Conservation (phyloP, 306 rosid species). For the Canavalia gladiata region DNA sequence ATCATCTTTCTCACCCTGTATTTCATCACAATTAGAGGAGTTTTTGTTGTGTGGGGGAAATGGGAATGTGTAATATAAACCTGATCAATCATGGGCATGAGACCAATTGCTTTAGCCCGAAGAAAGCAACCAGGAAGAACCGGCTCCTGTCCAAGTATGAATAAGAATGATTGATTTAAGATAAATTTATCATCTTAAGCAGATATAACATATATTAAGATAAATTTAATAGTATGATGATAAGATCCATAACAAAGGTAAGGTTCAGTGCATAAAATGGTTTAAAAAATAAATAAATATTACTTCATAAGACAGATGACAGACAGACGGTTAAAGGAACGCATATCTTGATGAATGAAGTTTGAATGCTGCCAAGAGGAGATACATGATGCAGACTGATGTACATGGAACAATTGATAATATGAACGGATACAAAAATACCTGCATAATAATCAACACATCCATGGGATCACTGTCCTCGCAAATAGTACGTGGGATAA, state of each 20-base stretch:
- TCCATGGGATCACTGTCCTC: slow-evolving; percentile 94
- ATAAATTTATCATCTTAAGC: slow-evolving; percentile 31
- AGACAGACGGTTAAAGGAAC: neutral
- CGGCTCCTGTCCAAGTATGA: slow-evolving; percentile 71
- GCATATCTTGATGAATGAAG: neutral
- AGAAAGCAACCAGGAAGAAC: slow-evolving; percentile 97
- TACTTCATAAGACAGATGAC: slow-evolving; percentile 3
- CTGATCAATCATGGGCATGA: slow-evolving; percentile 99
- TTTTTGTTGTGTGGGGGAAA: neutral
- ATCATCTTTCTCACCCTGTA: slow-evolving; percentile 97
- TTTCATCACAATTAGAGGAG: slow-evolving; percentile 22
- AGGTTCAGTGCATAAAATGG: neutral
- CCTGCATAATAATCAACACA: slow-evolving; percentile 93
- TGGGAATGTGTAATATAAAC: slow-evolving; percentile 45
- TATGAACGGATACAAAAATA: slow-evolving; percentile 41
- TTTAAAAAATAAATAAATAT: neutral
- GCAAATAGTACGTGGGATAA: slow-evolving; percentile 92
- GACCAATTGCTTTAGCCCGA: slow-evolving; percentile 96
- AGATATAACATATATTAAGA: neutral
- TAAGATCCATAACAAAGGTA: neutral
- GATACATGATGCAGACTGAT: neutral
- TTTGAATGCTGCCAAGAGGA: neutral
- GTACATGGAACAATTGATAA: slow-evolving; percentile 17
- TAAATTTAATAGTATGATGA: neutral
- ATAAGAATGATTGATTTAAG: neutral